Base-by-base conservation (phyloP, 2,329 filamentous ascomycete species). In the Pyrenochaeta sp. region DNA sequence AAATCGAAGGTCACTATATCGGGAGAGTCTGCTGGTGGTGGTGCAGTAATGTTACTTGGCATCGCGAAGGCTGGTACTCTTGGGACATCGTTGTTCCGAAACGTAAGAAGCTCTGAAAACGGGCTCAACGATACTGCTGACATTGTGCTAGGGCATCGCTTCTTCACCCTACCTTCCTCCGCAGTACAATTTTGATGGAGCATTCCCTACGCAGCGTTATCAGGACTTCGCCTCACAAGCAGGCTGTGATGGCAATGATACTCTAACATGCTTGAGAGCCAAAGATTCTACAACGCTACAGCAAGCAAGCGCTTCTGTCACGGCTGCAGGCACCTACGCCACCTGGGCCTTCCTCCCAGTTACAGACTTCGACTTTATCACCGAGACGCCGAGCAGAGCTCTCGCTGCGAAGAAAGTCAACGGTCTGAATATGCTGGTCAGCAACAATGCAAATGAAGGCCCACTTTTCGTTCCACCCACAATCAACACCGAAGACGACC, bases 141-240 rank as follows among this genome's bases (percentile, higher is more conserved):
- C 47, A 2, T 0, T 18, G 7, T 20, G 3, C 10, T 29, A 66
- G 56, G 46, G 53, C 10, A 55, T 66, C n/a, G 44, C 79, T 7
- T 74, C 76, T 2, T 79, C 76, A 7, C 83, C 84, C 0, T 87
- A 83, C 58, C 75, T 83, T 11, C 82, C 83, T 0, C 79, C 81
- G 46, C 81, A 85, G 57, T 85, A 84, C 63, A 72, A 72, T 14
- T 83, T 79, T 60, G 71, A 80, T 42, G 80, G 78, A 14, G 67
- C 70, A 7, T 66, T 78, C 12, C 79, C 82, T 0, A 77, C 79
- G 3, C 65, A 76, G 18, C 63, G 75, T 10, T 84, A 83, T 58
- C 72, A 79, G 36, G 71, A 71, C 1, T 80, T 84, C 50, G 79
- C 57, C 10, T 50, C 57, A 14, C 58, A 37, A 1, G 61, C 70